Evolutionary conservation across 2,329 filamentous ascomycete species (phyloP).

Genomic region (Neurospora sp.): DNA sequence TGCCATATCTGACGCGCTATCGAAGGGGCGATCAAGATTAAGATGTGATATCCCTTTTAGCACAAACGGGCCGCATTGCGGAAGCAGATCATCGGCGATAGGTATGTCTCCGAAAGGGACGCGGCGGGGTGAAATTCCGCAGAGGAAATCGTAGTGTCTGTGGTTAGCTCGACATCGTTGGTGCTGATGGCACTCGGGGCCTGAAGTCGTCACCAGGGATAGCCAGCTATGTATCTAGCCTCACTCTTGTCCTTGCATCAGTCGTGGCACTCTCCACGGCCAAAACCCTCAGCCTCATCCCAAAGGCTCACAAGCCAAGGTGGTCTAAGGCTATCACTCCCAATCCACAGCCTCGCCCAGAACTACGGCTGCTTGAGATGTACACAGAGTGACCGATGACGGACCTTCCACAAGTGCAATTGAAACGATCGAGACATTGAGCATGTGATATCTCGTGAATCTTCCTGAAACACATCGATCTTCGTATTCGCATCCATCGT

Average conservation of each 20-base stretch:
- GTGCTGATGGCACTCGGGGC: neutral
- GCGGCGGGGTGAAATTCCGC: neutral
- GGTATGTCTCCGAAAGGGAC: neutral
- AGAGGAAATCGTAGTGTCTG: neutral
- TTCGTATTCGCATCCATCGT: neutral
- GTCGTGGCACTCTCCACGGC: neutral
- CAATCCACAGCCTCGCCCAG: neutral
- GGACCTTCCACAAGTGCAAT: neutral
- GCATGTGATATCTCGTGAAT: neutral
- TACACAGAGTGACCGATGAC: neutral
- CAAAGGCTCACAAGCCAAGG: neutral
- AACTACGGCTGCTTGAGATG: neutral
- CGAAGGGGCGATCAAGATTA: neutral
- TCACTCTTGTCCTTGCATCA: neutral
- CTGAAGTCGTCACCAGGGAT: neutral
- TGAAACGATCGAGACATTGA: neutral
- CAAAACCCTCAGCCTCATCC: neutral
- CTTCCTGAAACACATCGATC: neutral
- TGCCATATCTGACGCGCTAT: neutral
- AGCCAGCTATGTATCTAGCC: neutral
- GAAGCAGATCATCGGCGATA: neutral
- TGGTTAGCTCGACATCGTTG: neutral
- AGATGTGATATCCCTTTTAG: neutral
- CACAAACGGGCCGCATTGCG: neutral
- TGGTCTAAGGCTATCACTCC: neutral